Base-by-base conservation (phyloP, 768 basidiomycete genomes). In the Boletus vinaceobasis region DNA sequence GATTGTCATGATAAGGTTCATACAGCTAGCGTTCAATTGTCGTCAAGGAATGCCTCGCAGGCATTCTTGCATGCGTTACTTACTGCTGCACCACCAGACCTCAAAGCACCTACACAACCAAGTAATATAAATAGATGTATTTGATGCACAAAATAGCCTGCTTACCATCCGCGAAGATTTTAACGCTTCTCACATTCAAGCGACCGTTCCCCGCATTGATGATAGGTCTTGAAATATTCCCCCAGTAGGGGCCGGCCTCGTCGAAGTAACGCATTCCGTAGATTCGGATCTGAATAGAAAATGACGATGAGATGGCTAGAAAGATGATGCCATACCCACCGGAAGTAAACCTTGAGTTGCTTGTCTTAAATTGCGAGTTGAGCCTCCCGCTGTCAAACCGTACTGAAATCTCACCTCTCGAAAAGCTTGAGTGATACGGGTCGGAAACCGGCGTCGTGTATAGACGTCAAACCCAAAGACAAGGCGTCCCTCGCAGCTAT, bases 71-170 rank as follows among this genome's bases (percentile, higher is more conserved):
- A 17, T 31, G 19, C 43, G 7, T 15, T 26, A 64, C 77, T 69
- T 72, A 88, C 87, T 40, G 94, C 93, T 43, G 94, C 92, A 43
- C 93, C 94, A 53, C 91, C 87, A n/a, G 87, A 87, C 32, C 94
- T 82, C 36, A 97, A 74, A 31, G 93, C 94, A 53, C 93, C 88
- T 89, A 53, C n/a, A 23, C 23, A 23, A 52, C n/a, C 37, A 45
- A 35, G 37, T 51, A n/a, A 52, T 14, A 37, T 48, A 8, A 37
- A 33, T 17, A 7, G 10, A 42, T 33, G 26, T 4, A 51, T 23
- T 21, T 31, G 11, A 19, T 10, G 31, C 10, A 21, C n/a, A 43
- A 37, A 23, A 47, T 5, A 10, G 6, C 7, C 29, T 29, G 43
- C 60, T 51, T 49, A 70, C 72, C 79, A 61, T 82, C 85, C 11